Percentiles rank a stretch among this genome's conserved stretches.
Evolutionary conservation across 768 basidiomycete species (phyloP).

Genomic region (Neoboletus subvelutipes): DNA sequence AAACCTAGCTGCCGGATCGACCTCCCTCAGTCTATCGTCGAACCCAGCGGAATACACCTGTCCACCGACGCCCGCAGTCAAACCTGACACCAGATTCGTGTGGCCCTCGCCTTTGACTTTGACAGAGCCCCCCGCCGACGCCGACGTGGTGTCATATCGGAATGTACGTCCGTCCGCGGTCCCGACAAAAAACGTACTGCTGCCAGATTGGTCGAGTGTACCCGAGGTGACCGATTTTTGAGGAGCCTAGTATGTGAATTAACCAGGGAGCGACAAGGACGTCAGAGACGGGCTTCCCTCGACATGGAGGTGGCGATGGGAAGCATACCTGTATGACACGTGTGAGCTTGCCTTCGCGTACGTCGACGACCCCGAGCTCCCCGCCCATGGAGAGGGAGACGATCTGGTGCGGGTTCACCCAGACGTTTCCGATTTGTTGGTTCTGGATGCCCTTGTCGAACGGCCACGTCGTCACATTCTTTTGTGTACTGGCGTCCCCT

Average conservation of each 20-base stretch:
- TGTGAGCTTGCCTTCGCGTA: constrained; percentile 55
- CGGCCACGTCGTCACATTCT: constrained; percentile 65
- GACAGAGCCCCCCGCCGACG: constrained; percentile 18
- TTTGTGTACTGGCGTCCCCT: constrained; percentile 83
- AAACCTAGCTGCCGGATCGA: constrained; percentile 39
- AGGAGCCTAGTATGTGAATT: constrained; percentile 52
- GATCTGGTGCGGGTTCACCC: constrained; percentile 68
- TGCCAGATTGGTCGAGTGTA: constrained; percentile 34
- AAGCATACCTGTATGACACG: constrained; percentile 60
- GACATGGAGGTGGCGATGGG: neutral
- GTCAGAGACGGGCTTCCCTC: neutral
- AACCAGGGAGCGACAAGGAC: neutral
- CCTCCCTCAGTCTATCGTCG: constrained; percentile 77
- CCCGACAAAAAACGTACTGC: constrained; percentile 74
- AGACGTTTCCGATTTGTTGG: constrained; percentile 90
- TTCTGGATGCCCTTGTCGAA: constrained; percentile 70
- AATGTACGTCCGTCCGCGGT: constrained; percentile 76
- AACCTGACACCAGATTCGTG: constrained; percentile 62
- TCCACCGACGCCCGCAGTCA: constrained; percentile 48
- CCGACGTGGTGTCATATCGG: constrained; percentile 49
- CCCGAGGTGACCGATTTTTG: constrained; percentile 78
- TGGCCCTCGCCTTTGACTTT: constrained; percentile 67
- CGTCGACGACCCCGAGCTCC: constrained; percentile 79
- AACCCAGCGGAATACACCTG: constrained; percentile 72
- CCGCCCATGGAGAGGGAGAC: constrained; percentile 85